A percentile compares a stretch with the other conserved stretches of the same genome.
These are phyloP conservation scores for Trichoderma erinaceum DNA, from an alignment of 495 filamentous ascomycete genomes.

Conservation along the genomic window DNA sequence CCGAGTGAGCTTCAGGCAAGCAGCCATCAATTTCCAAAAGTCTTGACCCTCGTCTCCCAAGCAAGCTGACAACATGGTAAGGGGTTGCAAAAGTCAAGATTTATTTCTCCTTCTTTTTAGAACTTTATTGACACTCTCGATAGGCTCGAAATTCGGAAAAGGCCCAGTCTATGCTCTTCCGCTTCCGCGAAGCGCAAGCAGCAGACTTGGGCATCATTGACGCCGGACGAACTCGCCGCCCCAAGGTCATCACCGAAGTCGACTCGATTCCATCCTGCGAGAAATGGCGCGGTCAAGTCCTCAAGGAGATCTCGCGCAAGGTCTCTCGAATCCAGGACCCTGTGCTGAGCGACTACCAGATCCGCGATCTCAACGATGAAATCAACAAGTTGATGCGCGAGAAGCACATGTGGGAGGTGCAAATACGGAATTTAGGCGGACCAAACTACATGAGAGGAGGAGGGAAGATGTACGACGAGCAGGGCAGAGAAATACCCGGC, in stretches of 20 bases:
- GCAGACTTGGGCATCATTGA: slow-evolving; percentile 95
- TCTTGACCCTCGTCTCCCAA: background rate
- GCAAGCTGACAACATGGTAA: background rate
- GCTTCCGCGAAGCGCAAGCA: slow-evolving; percentile 96
- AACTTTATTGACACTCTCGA: background rate
- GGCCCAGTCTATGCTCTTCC: slow-evolving; percentile 99
- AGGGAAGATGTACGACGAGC: slow-evolving; percentile 81
- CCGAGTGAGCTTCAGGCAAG: background rate
- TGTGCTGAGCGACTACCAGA: slow-evolving; percentile 86
- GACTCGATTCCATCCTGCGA: slow-evolving; percentile 82
- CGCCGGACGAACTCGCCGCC: slow-evolving; percentile 80
- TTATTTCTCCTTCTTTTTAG: background rate
- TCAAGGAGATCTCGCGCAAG: slow-evolving; percentile 96
- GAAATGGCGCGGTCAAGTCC: slow-evolving; percentile 96
- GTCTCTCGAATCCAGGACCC: slow-evolving; percentile 90
- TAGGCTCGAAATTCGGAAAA: slow-evolving; percentile 83
- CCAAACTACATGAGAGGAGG: slow-evolving; percentile 97
- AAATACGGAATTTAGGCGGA: slow-evolving; percentile 87
- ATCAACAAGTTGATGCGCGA: slow-evolving; percentile 99
- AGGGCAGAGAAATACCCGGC: slow-evolving; percentile 84
- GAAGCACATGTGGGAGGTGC: slow-evolving; percentile 97
- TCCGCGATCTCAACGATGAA: slow-evolving; percentile 93
- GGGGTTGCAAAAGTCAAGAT: background rate
- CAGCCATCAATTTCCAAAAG: background rate
- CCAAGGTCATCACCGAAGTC: slow-evolving; percentile 80